Percentiles rank a stretch among this genome's conserved stretches.
These are phyloP conservation scores for Fraxinus latifolia DNA, from an alignment of 305 asterid genomes.

Conservation along the genomic window DNA sequence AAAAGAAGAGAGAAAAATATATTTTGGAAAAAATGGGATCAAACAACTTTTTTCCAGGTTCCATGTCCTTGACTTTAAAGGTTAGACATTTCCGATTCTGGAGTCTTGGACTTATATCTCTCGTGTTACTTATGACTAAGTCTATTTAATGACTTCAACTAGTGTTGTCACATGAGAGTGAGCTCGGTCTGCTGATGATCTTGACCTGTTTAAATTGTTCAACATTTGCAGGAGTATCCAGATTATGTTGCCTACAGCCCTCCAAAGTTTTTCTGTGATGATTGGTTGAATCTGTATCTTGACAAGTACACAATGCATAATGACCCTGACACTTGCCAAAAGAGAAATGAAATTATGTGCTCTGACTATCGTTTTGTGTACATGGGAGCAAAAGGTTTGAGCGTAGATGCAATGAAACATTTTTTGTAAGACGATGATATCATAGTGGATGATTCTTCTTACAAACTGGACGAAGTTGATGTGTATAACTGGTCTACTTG, in stretches of 20 bases:
- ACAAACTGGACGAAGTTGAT: background rate
- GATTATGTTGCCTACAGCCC: conserved; percentile 73
- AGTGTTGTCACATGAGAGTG: background rate
- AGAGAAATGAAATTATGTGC: conserved; percentile 64
- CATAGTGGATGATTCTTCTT: background rate
- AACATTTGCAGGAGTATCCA: conserved; percentile 74
- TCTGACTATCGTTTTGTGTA: conserved; percentile 97
- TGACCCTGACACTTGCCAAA: conserved; percentile 46
- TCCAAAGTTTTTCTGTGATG: conserved; percentile 71
- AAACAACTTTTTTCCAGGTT: conserved; percentile 27
- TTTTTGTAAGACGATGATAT: conserved; percentile 28
- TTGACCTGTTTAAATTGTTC: conserved; percentile 10
- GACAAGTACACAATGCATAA: conserved; percentile 74
- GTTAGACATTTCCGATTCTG: conserved; percentile 18
- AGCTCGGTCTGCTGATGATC: background rate
- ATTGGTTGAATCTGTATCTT: conserved; percentile 92
- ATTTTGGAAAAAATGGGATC: background rate
- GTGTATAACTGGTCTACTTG: background rate
- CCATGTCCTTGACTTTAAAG: conserved; percentile 24
- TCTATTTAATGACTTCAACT: background rate
- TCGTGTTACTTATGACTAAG: conserved; percentile 23
- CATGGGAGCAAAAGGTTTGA: conserved; percentile 89
- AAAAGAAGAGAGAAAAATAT: background rate
- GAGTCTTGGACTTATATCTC: conserved; percentile 19
- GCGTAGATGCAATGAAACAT: conserved; percentile 18